Base-by-base conservation (phyloP, 1,139 yeast species). In the Komagataea norvegica region DNA sequence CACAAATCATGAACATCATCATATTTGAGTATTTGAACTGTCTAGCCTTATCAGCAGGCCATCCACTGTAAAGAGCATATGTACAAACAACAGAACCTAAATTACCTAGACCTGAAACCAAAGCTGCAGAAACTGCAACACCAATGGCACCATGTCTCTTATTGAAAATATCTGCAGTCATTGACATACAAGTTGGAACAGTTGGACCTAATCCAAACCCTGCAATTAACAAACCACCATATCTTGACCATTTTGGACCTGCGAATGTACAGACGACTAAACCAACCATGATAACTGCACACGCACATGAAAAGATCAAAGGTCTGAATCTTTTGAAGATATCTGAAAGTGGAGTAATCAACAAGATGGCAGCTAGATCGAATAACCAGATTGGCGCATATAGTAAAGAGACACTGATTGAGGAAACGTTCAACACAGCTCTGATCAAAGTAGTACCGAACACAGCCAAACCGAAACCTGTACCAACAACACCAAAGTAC, bases 401-500 rank as follows among this genome's bases (percentile, higher is more conserved):
- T 41, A 86, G 67, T 31, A 86, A 68, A 1, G 91, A 81, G 15
- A 86, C 77, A 42, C 79, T 67, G 48, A 86, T 82, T 3, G 88
- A 78, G 2, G 79, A 62, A 49, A 85, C 68, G 10, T 55, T 50
- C 2, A 91, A 81, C 49, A 79, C 77, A 8, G 73, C 73, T 36
- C 71, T 62, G 49, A 86, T 80, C 47, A 86, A 79, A n/a, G 93
- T 79, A 5, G 95, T 79, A 3, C 91, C 95, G 61, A 82, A 86
- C 15, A 82, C 91, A 16, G 89, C 88, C 40, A 86, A 66, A 14
- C 95, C 95, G 55, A 73, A 79, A 1, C 95, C 95, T 14, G 87
- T 78, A 32, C 95, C 95, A 15, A 86, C 95, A 13, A 83, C 95
- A 8, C 95, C 95, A 60, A 86, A 87, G 61, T 86, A 86, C 95